These are phyloP conservation scores for Schwanniomyces polymorphus DNA, from an alignment of 805 yeast genomes.

Conservation along the genomic window DNA sequence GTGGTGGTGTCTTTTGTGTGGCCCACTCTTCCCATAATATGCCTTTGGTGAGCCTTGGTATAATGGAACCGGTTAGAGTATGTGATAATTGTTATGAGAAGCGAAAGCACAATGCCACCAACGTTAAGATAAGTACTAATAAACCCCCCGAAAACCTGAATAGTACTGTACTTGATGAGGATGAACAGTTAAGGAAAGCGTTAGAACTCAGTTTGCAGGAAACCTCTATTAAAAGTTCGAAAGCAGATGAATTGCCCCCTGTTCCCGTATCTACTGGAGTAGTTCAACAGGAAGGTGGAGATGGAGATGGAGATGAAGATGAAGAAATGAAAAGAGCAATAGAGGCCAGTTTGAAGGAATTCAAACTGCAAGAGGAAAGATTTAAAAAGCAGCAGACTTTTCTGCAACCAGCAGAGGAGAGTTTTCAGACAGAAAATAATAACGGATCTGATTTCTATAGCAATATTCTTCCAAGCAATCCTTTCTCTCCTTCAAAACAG, in stretches of 20 bases:
- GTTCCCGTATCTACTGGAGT: slow-evolving; percentile 18
- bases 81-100: slow-evolving; percentile 86
- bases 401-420: too few relatives aligned
- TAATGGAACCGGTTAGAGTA: slow-evolving; percentile 85
- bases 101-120: slow-evolving; percentile 40
- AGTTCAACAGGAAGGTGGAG: slow-evolving; percentile 23
- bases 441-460: slow-evolving; percentile 24
- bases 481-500: not conserved
- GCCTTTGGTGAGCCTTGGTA: slow-evolving; percentile 81
- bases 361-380: slow-evolving; percentile 39
- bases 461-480: slow-evolving; percentile 23
- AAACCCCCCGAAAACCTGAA: not conserved
- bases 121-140: slow-evolving; percentile 2
- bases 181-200: slow-evolving; percentile 75
- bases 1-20: slow-evolving; percentile 93
- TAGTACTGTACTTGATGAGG: slow-evolving; percentile 47
- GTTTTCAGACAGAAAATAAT: too few relatives aligned
- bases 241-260: slow-evolving; percentile 11
- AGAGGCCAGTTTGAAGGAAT: slow-evolving; percentile 82
- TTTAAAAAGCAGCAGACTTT: slow-evolving; percentile 12
- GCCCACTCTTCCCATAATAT: slow-evolving; percentile 74
- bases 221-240: slow-evolving; percentile 11
- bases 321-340: slow-evolving; percentile 93
- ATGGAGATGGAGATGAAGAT: slow-evolving; percentile 62
- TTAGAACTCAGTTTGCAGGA: slow-evolving; percentile 77